phyloP scores from a whole-genome alignment of 441 rosid species.

The Macaranga tanarius region DNA sequence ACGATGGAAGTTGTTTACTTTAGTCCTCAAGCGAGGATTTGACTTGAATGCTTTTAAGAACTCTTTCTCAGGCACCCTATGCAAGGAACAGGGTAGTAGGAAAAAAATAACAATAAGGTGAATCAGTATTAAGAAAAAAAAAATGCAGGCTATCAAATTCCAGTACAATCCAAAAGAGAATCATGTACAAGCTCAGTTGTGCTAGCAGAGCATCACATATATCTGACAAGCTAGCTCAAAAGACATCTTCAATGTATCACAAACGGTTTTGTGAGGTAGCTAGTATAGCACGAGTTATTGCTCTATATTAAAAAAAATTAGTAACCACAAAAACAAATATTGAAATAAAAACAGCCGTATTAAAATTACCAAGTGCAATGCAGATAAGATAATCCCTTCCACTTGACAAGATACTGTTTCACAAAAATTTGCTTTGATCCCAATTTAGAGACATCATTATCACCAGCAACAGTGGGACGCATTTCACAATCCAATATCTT shows the following conservation, averaged over 20 bases:
- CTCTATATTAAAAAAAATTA: conserved; percentile 4
- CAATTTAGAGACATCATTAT: conserved; percentile 58
- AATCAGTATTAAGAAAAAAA: conserved; percentile 20
- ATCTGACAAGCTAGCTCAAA: neutral
- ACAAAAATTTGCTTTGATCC: conserved; percentile 78
- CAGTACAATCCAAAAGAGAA: conserved; percentile 13
- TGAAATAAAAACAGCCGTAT: neutral
- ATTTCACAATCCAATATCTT: conserved; percentile 88
- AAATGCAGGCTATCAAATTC: neutral
- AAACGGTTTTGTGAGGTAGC: neutral
- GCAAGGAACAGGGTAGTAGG: neutral
- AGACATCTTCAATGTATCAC: conserved; percentile 1
- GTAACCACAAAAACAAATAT: neutral
- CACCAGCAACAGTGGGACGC: conserved; percentile 90
- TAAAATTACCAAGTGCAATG: conserved; percentile 85
- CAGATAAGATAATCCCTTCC: conserved; percentile 98
- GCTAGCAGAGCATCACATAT: conserved; percentile 1
- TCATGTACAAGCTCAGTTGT: neutral
- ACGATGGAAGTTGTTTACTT: conserved; percentile 88
- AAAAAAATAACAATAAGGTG: conserved; percentile 11
- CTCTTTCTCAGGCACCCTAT: conserved; percentile 92
- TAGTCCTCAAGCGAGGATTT: conserved; percentile 84
- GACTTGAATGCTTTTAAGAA: conserved; percentile 91
- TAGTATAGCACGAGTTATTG: neutral
- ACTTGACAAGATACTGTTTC: conserved; percentile 96